These are phyloP conservation scores for Fusarium gaditjirri DNA, from an alignment of 2,329 filamentous ascomycete genomes.

Conservation along the genomic window DNA sequence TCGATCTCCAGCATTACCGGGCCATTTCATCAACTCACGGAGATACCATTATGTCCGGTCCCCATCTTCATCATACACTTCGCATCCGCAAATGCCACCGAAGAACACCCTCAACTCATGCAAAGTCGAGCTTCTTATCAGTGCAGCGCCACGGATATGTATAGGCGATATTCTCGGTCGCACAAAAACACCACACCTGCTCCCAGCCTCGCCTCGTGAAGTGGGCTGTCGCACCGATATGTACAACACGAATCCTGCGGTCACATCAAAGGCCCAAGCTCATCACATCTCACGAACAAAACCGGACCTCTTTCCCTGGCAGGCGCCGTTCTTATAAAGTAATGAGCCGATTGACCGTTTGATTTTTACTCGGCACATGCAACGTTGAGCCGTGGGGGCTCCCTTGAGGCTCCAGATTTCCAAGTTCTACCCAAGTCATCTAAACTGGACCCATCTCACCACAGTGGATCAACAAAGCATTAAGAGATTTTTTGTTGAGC, in stretches of 20 bases:
- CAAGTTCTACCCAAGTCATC: not conserved
- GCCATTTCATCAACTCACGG: accelerated
- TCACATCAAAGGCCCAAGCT: not conserved
- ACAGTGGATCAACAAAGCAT: not conserved
- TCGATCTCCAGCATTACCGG: accelerated
- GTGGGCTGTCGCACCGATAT: not conserved
- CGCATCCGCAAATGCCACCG: not conserved
- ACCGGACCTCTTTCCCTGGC: not conserved
- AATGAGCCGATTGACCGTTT: not conserved
- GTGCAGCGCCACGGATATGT: not conserved
- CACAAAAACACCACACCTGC: not conserved
- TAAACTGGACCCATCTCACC: not conserved
- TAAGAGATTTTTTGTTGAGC: conserved; percentile 2
- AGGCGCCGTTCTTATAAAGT: not conserved
- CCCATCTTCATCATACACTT: not conserved
- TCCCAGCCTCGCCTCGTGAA: not conserved
- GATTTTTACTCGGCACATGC: not conserved
- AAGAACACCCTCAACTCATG: not conserved
- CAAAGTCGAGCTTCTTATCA: not conserved
- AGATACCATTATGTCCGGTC: not conserved
- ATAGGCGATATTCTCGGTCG: not conserved
- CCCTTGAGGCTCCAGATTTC: not conserved
- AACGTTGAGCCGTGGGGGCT: not conserved
- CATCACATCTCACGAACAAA: not conserved
- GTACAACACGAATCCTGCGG: not conserved